Base-by-base conservation (phyloP, 768 basidiomycete genomes). In the Hygrocybe coccinea region DNA sequence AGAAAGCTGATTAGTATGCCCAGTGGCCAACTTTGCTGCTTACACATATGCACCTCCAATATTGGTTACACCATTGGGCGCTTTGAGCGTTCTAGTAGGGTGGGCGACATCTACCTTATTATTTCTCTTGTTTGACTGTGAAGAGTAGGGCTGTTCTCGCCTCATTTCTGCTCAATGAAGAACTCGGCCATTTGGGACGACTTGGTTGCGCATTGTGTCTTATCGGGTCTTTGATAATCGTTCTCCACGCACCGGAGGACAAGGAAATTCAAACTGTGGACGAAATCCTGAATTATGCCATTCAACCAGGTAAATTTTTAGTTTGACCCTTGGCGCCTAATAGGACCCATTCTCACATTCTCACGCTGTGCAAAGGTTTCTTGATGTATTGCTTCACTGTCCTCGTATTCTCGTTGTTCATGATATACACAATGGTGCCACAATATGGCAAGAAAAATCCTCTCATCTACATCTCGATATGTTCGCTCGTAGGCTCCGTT, bases 21-120 rank as follows among this genome's bases (percentile, higher is more conserved):
- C 59, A 89, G 86, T 86, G 56, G 88, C 89, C 54, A 90, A 90
- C 73, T 98, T 98, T 71, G 93, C 95, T 6, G 95, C 95, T 7
- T 97, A 97, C 68, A 90, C 93, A 0, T 99, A 97, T 63, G 97
- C 97, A 1, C 97, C 95, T 58, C 91, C 97, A 62, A 95, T 97
- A 66, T 78, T 99, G 54, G 94, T 99, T n/a, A 97, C 95, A 1
- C 97, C 97, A 1, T 74, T 99, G n/a, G 97, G 97, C 53, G 94
- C 95, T 19, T 77, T 97, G 41, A 95, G 91, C 68, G 97, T 99
- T 11, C 80, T 99, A 59, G 90, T 99, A 57, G 97, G 95, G 95
- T 95, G 63, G 57, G 86, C 73, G 24, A n/a, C 24, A 29, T 50
- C 39, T 48, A 4, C 34, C 36, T 52, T 35, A 25, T n/a, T 5